phyloP scores from a whole-genome alignment of 768 basidiomycete species.

The Mrakia gelida region DNA sequence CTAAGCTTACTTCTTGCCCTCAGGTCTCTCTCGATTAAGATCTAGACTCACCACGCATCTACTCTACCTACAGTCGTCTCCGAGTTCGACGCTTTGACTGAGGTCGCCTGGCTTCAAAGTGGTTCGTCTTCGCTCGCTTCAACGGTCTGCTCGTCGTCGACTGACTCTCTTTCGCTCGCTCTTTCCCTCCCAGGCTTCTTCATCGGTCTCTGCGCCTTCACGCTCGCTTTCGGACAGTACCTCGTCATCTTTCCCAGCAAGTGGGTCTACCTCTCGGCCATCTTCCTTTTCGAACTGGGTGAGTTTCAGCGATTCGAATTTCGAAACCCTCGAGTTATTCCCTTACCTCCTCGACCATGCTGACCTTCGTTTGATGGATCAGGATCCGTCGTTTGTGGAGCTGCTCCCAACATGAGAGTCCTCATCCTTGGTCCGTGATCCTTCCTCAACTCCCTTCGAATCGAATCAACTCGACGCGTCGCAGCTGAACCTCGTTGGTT shows the following conservation, averaged over 20 bases:
- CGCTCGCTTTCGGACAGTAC: conserved; percentile 32
- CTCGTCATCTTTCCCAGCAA: conserved; percentile 34
- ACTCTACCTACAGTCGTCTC: conserved; percentile 38
- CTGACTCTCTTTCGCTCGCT: background rate
- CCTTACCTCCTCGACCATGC: too few species aligned
- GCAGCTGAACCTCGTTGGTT: background rate
- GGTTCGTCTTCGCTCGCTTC: too few species aligned
- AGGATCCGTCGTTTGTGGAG: conserved; percentile 41
- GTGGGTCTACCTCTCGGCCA: conserved; percentile 42
- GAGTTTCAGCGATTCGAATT: background rate
- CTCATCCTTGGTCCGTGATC: conserved; percentile 37
- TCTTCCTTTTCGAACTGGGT: conserved; percentile 44
- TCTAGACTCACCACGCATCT: too few species aligned
- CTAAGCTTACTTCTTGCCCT: too few species aligned
- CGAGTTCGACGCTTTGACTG: conserved; percentile 41
- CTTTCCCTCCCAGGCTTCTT: conserved; percentile 32
- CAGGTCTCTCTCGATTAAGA: too few species aligned
- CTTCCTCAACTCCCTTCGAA: too few species aligned
- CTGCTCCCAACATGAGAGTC: conserved; percentile 35
- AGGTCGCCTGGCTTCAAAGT: conserved; percentile 41
- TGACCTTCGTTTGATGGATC: background rate
- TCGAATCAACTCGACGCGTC: too few species aligned
- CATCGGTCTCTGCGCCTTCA: conserved; percentile 35
- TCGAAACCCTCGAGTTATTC: too few species aligned
- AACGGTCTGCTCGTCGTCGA: too few species aligned